These are phyloP conservation scores for Taiwanofungus camphoratus DNA, from an alignment of 1,284 basidiomycete genomes.

Conservation along the genomic window DNA sequence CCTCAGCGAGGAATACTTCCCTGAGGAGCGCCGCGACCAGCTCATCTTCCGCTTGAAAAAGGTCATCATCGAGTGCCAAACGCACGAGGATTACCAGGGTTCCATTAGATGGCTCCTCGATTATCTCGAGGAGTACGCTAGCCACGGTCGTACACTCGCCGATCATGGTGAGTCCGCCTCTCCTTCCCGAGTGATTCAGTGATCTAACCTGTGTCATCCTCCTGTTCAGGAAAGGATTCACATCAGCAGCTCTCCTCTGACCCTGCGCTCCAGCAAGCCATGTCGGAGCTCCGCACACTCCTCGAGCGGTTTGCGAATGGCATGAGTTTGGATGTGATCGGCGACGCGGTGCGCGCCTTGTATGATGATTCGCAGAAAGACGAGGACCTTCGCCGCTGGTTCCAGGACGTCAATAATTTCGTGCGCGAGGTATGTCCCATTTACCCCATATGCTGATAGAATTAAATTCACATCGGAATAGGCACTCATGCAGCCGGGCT, in stretches of 20 bases:
- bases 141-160: slow-evolving; percentile 49
- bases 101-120: slow-evolving; percentile 74
- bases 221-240: slow-evolving; percentile 28
- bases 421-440: slow-evolving; percentile 32
- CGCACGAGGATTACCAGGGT: slow-evolving; percentile 85
- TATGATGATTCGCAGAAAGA: slow-evolving; percentile 77
- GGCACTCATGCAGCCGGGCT: slow-evolving; percentile 84
- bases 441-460: too few species aligned
- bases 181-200: neutral
- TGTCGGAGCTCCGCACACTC: slow-evolving; percentile 70
- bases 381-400: slow-evolving; percentile 76
- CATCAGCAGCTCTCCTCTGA: slow-evolving; percentile 35
- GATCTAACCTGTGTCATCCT: neutral
- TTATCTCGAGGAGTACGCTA: slow-evolving; percentile 68
- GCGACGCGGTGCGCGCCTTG: slow-evolving; percentile 69
- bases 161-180: slow-evolving; percentile 22
- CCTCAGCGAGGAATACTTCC: slow-evolving; percentile 79
- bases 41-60: slow-evolving; percentile 83
- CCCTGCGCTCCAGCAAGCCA: slow-evolving; percentile 49
- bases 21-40: slow-evolving; percentile 78
- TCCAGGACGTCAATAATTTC: slow-evolving; percentile 60
- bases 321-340: slow-evolving; percentile 58
- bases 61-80: slow-evolving; percentile 90
- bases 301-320: slow-evolving; percentile 91
- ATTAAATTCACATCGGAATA: slow-evolving; percentile 17